Conservation (phyloP, 1,284 basidiomycete genomes). For the Veloboletus limbatus region DNA sequence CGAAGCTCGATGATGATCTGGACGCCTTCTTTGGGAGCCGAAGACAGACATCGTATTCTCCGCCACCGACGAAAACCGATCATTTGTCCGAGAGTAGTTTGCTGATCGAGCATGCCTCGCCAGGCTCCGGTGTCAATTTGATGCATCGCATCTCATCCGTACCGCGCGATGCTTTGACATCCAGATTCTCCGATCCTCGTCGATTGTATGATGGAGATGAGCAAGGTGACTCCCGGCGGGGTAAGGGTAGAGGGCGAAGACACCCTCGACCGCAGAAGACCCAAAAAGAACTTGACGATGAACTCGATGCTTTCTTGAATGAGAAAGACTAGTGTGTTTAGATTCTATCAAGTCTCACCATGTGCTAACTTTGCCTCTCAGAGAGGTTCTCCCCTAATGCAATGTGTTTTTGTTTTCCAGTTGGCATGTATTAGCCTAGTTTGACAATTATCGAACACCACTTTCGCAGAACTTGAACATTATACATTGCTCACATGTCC, state of each 20-base stretch:
- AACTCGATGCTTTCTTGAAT: conserved; percentile 72
- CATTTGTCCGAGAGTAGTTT: conserved; percentile 51
- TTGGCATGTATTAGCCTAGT: conserved; percentile 6
- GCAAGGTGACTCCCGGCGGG: conserved; percentile 18
- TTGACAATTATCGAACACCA: conserved; percentile 12
- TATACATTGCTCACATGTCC: neutral
- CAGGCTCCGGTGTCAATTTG: conserved; percentile 37
- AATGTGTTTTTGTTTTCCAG: neutral
- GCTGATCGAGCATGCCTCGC: conserved; percentile 52
- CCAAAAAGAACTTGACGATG: conserved; percentile 71
- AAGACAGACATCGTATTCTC: conserved; percentile 28
- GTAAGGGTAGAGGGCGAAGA: conserved; percentile 30
- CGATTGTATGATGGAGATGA: conserved; percentile 23
- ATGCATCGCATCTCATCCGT: conserved; percentile 45
- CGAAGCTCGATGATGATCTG: conserved; percentile 49
- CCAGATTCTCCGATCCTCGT: conserved; percentile 17
- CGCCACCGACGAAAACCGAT: conserved; percentile 62
- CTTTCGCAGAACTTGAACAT: conserved; percentile 4
- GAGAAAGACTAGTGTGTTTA: conserved; percentile 34
- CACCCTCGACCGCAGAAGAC: conserved; percentile 50
- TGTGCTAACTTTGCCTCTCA: conserved; percentile 9
- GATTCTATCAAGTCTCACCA: neutral
- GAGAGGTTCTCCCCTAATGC: neutral
- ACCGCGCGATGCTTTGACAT: conserved; percentile 35
- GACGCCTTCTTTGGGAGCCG: conserved; percentile 59